phyloP scores from a whole-genome alignment of 2,329 filamentous ascomycete genomes.

The Phialemoniopsis sp. region DNA sequence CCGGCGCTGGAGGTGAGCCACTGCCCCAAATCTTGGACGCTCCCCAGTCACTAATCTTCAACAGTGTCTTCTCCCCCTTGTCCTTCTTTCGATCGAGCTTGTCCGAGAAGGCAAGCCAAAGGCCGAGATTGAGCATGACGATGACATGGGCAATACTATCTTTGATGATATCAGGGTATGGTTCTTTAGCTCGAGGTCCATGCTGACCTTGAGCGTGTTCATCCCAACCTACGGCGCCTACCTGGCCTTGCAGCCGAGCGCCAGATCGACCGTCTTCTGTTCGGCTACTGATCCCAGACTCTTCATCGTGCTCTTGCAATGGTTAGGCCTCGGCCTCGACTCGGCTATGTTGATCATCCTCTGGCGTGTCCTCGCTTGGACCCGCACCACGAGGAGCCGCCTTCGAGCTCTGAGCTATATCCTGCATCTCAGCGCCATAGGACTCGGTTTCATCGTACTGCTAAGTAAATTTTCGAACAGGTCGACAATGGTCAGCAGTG shows the following conservation, averaged over 20 bases:
- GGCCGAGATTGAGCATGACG: slow-evolving; percentile 37
- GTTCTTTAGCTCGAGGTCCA: slow-evolving; percentile 35
- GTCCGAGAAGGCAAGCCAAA: slow-evolving; percentile 14
- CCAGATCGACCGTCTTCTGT: slow-evolving; percentile 48
- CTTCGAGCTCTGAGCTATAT: slow-evolving; percentile 40
- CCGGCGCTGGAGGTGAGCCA: slow-evolving; percentile 42
- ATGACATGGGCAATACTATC: slow-evolving; percentile 35
- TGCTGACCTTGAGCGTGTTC: slow-evolving; percentile 27
- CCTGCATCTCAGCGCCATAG: slow-evolving; percentile 33
- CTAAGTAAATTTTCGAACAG: background rate
- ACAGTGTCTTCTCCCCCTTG: slow-evolving; percentile 25
- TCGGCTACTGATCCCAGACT: slow-evolving; percentile 34
- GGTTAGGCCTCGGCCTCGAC: slow-evolving; percentile 40
- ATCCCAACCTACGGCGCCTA: slow-evolving; percentile 39
- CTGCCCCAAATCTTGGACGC: background rate
- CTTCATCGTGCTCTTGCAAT: slow-evolving; percentile 34
- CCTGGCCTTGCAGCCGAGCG: slow-evolving; percentile 28
- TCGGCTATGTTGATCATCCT: slow-evolving; percentile 38
- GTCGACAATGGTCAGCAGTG: background rate
- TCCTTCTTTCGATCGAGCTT: slow-evolving; percentile 40
- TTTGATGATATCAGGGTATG: slow-evolving; percentile 44
- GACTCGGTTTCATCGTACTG: slow-evolving; percentile 30
- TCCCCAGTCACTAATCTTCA: too few relatives aligned
- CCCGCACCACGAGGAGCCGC: slow-evolving; percentile 39
- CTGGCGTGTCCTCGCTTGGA: slow-evolving; percentile 49